These are phyloP conservation scores for Lomentospora prolificans DNA, from an alignment of 2,329 filamentous ascomycete species.

Conservation along the genomic window DNA sequence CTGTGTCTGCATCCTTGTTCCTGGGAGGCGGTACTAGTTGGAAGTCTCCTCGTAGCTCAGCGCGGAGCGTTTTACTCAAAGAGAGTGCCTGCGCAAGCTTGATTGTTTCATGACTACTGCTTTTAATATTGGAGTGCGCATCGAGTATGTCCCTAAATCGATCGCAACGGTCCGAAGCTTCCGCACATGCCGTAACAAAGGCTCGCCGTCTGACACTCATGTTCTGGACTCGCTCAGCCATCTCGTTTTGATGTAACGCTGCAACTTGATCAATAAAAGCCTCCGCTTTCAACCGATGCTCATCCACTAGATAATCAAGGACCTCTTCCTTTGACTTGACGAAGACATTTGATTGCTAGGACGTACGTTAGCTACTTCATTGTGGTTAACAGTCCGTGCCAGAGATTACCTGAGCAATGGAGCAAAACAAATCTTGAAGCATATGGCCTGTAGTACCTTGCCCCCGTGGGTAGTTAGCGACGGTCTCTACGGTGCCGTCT, in stretches of 20 bases:
- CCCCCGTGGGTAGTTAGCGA: neutral
- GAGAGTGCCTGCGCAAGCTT: neutral
- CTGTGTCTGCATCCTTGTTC: neutral
- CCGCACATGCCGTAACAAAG: neutral
- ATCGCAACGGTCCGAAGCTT: neutral
- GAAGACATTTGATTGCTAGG: neutral
- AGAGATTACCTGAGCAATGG: neutral
- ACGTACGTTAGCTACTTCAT: neutral
- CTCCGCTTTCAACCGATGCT: neutral
- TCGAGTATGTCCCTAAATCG: neutral
- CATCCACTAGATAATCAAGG: neutral
- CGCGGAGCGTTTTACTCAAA: neutral
- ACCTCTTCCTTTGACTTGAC: conserved; percentile 6
- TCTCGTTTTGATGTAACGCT: neutral
- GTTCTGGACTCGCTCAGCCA: neutral
- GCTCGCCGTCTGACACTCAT: neutral
- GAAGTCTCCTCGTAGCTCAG: too few species aligned
- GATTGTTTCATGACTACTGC: neutral
- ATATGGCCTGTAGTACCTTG: neutral
- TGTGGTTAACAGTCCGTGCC: too few species aligned
- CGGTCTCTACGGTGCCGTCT: neutral
- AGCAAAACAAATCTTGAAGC: neutral
- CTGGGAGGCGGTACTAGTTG: too few species aligned
- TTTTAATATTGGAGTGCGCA: neutral
- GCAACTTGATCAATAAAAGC: conserved; percentile 2